These are phyloP conservation scores for Suhomyces sp. DNA, from an alignment of 805 yeast genomes.

Conservation along the genomic window DNA sequence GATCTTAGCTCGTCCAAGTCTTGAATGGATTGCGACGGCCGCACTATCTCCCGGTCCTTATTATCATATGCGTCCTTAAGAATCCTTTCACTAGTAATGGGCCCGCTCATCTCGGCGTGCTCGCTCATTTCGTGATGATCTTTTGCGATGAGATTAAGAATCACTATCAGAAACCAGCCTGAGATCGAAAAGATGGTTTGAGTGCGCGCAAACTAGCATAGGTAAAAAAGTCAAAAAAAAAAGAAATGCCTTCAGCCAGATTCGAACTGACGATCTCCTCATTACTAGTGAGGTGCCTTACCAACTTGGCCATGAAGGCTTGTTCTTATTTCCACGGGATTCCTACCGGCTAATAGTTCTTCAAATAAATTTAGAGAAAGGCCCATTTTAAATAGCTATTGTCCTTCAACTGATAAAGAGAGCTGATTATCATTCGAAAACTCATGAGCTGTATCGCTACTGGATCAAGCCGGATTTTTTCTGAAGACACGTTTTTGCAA, in stretches of 20 bases:
- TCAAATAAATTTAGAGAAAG: no score
- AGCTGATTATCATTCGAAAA: no score
- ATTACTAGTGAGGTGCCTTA: conserved; percentile 19
- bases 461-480: no score
- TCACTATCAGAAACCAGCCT: not conserved
- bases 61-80: conserved; percentile 33
- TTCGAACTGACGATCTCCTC: conserved; percentile 20
- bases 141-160: not conserved
- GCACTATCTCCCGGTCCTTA: conserved; percentile 21
- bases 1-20: conserved; percentile 83
- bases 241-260: conserved; percentile 17
- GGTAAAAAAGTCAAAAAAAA: conserved; percentile 4
- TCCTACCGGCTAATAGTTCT: no score
- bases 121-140: not conserved
- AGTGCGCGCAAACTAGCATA: not conserved
- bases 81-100: conserved; percentile 37
- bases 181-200: not conserved
- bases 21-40: conserved; percentile 37
- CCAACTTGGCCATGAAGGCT: conserved; percentile 18
- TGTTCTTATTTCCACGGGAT: no score
- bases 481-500: no score
- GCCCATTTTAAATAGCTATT: no score
- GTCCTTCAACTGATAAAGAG: no score
- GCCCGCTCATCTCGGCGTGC: conserved; percentile 2
- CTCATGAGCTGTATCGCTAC: no score